Evolutionary conservation across 352 stramenopile species (phyloP), one percentile per base, ranked within the genome.

Genomic region (Globisporangium splendens): DNA sequence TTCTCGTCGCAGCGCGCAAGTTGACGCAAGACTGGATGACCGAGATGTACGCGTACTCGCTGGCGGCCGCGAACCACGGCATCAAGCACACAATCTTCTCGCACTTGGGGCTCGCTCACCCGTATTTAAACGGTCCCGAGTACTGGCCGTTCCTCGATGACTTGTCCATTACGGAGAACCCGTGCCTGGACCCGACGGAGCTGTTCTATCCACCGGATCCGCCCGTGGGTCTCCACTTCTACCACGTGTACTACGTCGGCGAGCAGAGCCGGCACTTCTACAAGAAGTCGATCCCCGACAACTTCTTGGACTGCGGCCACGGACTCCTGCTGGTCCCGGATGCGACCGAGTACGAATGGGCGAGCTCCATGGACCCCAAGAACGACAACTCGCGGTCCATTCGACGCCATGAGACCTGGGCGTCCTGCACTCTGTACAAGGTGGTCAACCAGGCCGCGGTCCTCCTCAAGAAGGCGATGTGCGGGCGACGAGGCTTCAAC

Each of bases 11-110:
- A 5, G 56, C 54, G 3, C 63, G 67, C 11, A 62, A 66, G 35
- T n/a, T 72, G 28, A 14, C 59, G 21, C 17, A 39, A 17, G 24
- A 46, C 38, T 74, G 67, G 63, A 74, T 71, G 67, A 39, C 54
- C 31, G 67, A 74, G 42, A 74, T 74, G 67, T 69, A 69, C 46
- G 67, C 42, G 5, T 74, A 71, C 46, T 39, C 53, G 7, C 35
- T 68, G 3, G 67, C 67, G 0, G 67, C 63, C 0, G 67, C 59
- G 46, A 71, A 70, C 49, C 59, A 71, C 47, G 33, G 48, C 33
- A 71, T 74, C 52, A 65, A 71, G 47, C 67, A 74, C 59, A 74
- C 64, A 38, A 55, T 71, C 17, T 21, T 74, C 8, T 55, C 54
- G 14, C 10, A 74, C 33, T 50, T 74, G 7, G 67, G 54, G 20